Evolutionary conservation across 768 basidiomycete genomes (phyloP), one percentile per base, ranked within the genome.

Genomic region (Leccinum barrowsii): DNA sequence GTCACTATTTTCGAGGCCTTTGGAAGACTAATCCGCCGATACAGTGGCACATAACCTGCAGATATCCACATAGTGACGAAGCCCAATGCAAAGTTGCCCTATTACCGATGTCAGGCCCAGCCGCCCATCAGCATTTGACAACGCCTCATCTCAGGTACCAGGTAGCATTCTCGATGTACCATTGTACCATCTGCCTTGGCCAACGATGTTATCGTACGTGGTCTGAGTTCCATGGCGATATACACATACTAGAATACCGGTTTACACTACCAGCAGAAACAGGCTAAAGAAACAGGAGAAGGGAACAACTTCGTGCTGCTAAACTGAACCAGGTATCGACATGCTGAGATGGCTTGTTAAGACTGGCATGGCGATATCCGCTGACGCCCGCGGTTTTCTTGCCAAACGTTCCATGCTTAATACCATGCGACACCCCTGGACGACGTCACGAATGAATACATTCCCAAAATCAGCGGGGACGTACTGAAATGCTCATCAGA

Each of bases 391-490:
- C 24, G 55, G 28, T 30, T 8, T 50, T 40, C 56, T 57, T 28
- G 62, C 56, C 12, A 73, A 60, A n/a, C 59, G 52, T 28, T 67
- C 67, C 65, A 65, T 69, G 40, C 60, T 63, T 3, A 65, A 24
- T 46, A 73, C 60, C 55, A 69, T 50, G n/a, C 48, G 57, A 56
- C 71, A 71, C 4, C 67, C 71, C 70, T 71, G 34, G 26, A 35
- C 1, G 28, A 42, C 2, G 24, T 46, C 13, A 34, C 30, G 21
- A 56, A 17, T 12, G 19, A 46, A 12, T 26, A 1, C 11, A 19
- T 40, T 46, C 17, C 13, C 6, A 24, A 34, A 54, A 42, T 8
- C 2, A 28, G 44, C 6, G 26, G 2, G 48, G 10, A 22, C 62
- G 13, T 64, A 67, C 67, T 4, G 47, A 22, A 46, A 58, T 13